These are phyloP conservation scores for Kuraishia floccosa DNA, from an alignment of 805 yeast species.

Conservation along the genomic window DNA sequence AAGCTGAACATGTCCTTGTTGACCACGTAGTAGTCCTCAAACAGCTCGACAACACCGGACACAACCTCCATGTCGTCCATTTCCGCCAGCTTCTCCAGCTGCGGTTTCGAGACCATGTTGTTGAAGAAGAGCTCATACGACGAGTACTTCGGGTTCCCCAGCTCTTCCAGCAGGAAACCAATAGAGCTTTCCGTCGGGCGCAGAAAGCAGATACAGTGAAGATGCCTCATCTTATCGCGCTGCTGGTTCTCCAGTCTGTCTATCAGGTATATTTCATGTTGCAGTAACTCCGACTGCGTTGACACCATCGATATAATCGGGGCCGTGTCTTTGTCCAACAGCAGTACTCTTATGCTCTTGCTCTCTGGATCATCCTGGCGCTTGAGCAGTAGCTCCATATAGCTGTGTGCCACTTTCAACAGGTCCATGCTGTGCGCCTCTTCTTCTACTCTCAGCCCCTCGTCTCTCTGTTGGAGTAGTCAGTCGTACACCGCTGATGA, in stretches of 20 bases:
- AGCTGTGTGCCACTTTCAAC: slow-evolving; percentile 31
- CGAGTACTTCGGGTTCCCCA: slow-evolving; percentile 69
- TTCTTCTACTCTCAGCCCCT: no score
- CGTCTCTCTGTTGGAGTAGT: no score
- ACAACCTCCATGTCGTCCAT: slow-evolving; percentile 81
- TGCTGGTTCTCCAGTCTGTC: slow-evolving; percentile 49
- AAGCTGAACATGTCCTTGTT: slow-evolving; percentile 50
- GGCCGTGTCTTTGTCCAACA: slow-evolving; percentile 70
- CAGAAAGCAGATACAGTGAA: slow-evolving; percentile 71
- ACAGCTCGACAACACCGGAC: slow-evolving; percentile 66
- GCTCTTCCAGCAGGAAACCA: slow-evolving; percentile 48
- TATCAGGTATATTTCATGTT: slow-evolving; percentile 75
- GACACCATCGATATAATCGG: slow-evolving; percentile 79
- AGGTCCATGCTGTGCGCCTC: slow-evolving; percentile 32
- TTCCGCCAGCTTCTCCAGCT: slow-evolving; percentile 81
- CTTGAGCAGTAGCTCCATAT: slow-evolving; percentile 24
- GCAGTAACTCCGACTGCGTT: slow-evolving; percentile 75
- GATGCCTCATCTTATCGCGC: slow-evolving; percentile 65
- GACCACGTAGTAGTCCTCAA: slow-evolving; percentile 71
- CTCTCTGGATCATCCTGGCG: slow-evolving; percentile 7
- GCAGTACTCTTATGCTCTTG: slow-evolving; percentile 53
- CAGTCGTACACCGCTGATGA: no score
- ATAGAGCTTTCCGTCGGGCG: slow-evolving; percentile 64
- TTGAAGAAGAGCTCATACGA: slow-evolving; percentile 70
- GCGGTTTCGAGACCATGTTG: slow-evolving; percentile 63